phyloP scores from a whole-genome alignment of 2,329 filamentous ascomycete species.

The Talaromyces sp. region DNA sequence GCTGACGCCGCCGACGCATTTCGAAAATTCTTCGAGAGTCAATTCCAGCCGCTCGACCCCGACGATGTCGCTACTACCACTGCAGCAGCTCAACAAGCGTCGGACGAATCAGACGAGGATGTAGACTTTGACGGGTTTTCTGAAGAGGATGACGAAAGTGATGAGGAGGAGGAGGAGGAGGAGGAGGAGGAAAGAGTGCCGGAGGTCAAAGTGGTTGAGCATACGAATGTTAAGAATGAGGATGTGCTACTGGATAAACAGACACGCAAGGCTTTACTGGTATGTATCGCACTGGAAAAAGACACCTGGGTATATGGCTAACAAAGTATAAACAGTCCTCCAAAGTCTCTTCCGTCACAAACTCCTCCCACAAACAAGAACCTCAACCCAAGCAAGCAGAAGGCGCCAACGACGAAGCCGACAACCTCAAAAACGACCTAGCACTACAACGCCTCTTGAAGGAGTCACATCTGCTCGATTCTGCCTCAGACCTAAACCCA shows the following conservation, averaged over 20 bases:
- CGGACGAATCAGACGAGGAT: slow-evolving; percentile 28
- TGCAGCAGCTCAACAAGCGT: neutral
- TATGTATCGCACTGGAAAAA: slow-evolving; percentile 25
- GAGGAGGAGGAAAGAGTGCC: slow-evolving; percentile 56
- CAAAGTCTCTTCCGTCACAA: slow-evolving; percentile 43
- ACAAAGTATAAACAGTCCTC: slow-evolving; percentile 23
- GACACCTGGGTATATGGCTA: slow-evolving; percentile 4
- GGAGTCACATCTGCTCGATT: slow-evolving; percentile 82
- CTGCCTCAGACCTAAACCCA: slow-evolving; percentile 50
- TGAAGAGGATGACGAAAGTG: slow-evolving; percentile 39
- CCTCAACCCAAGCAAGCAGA: slow-evolving; percentile 21
- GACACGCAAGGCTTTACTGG: slow-evolving; percentile 77
- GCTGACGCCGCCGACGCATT: slow-evolving; percentile 70
- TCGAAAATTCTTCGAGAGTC: slow-evolving; percentile 77
- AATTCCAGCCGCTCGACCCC: slow-evolving; percentile 65
- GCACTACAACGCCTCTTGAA: slow-evolving; percentile 83
- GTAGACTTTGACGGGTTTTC: slow-evolving; percentile 9
- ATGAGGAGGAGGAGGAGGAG: slow-evolving; percentile 52
- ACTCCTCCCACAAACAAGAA: slow-evolving; percentile 12
- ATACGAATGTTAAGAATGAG: slow-evolving; percentile 45
- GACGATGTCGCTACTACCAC: neutral
- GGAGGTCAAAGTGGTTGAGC: slow-evolving; percentile 58
- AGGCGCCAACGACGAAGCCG: slow-evolving; percentile 54
- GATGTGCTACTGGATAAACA: slow-evolving; percentile 55
- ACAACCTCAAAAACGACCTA: slow-evolving; percentile 83